A percentile compares a stretch with the other conserved stretches of the same genome.
phyloP scores from a whole-genome alignment of 257 asterid genomes.

The Nicotiana sylvestris region DNA sequence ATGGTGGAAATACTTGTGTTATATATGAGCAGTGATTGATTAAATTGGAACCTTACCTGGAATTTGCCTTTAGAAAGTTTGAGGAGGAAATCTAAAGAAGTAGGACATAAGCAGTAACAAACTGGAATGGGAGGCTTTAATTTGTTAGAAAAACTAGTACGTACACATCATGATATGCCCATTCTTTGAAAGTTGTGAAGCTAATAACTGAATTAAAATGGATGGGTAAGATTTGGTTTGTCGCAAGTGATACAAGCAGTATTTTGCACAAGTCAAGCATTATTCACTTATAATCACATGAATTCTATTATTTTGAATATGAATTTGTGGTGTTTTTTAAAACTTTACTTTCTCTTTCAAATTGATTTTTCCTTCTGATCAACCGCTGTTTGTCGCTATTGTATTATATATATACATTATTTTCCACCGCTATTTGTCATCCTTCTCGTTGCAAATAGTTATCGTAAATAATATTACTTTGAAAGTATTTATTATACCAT shows the following conservation, averaged over 20 bases:
- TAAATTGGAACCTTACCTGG: neutral
- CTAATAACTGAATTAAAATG: neutral
- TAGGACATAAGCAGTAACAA: neutral
- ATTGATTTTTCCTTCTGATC: too few relatives aligned
- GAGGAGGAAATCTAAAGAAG: too few relatives aligned
- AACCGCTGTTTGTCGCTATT: too few relatives aligned
- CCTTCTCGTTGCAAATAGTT: too few relatives aligned
- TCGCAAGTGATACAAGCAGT: neutral
- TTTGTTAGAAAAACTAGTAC: neutral
- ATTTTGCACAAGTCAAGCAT: neutral
- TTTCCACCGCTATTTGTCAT: too few relatives aligned
- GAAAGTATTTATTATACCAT: too few relatives aligned
- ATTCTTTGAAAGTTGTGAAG: slow-evolving; percentile 9
- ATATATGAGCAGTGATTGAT: neutral
- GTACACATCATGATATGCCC: neutral
- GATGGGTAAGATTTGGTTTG: neutral
- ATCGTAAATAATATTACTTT: too few relatives aligned
- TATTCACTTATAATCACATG: neutral
- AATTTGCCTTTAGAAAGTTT: neutral
- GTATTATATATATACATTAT: too few relatives aligned
- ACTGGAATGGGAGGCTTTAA: neutral
- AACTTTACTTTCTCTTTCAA: too few relatives aligned
- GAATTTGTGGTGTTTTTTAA: too few relatives aligned
- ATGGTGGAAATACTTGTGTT: neutral
- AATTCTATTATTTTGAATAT: neutral